Percentiles rank a stretch among this genome's conserved stretches.
Conservation (phyloP, 495 filamentous ascomycete genomes). For the Penicillium roqueforti region DNA sequence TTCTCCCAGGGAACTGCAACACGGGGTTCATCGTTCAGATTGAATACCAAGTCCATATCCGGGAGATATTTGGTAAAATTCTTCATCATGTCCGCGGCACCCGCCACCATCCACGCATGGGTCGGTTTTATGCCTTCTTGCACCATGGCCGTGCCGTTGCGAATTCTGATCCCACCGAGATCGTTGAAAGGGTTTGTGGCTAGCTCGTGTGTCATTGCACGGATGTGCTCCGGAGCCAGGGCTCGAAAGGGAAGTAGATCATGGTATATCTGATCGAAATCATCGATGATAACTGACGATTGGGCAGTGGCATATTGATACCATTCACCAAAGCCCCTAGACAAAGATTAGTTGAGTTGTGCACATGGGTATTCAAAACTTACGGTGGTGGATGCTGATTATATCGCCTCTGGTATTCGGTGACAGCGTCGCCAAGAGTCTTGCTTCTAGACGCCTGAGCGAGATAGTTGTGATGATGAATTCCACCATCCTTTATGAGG, state of each 20-base stretch:
- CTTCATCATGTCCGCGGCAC: constrained; percentile 60
- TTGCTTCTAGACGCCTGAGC: constrained; percentile 34
- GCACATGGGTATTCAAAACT: constrained; percentile 1
- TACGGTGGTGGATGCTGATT: constrained; percentile 48
- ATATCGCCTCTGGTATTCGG: constrained; percentile 43
- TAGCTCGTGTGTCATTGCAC: constrained; percentile 41
- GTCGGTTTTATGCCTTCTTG: constrained; percentile 47
- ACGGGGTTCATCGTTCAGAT: constrained; percentile 72
- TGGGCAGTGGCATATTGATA: constrained; percentile 63
- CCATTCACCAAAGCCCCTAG: constrained; percentile 56
- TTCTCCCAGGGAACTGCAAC: constrained; percentile 67
- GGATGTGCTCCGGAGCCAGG: constrained; percentile 56
- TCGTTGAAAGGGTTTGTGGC: constrained; percentile 48
- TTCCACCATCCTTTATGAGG: constrained; percentile 39
- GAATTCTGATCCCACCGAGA: constrained; percentile 45
- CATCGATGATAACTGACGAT: constrained; percentile 65
- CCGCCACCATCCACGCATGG: constrained; percentile 54
- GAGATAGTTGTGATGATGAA: constrained; percentile 36
- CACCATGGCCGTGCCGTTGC: constrained; percentile 40
- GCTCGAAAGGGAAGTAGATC: constrained; percentile 74
- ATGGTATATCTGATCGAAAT: constrained; percentile 68
- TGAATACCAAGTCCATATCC: constrained; percentile 78
- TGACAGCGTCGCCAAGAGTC: constrained; percentile 36
- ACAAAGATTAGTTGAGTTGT: constrained; percentile 8
- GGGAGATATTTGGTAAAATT: constrained; percentile 67